phyloP scores from a whole-genome alignment of 106 monocot species.

The Xerophyta viscosa region DNA sequence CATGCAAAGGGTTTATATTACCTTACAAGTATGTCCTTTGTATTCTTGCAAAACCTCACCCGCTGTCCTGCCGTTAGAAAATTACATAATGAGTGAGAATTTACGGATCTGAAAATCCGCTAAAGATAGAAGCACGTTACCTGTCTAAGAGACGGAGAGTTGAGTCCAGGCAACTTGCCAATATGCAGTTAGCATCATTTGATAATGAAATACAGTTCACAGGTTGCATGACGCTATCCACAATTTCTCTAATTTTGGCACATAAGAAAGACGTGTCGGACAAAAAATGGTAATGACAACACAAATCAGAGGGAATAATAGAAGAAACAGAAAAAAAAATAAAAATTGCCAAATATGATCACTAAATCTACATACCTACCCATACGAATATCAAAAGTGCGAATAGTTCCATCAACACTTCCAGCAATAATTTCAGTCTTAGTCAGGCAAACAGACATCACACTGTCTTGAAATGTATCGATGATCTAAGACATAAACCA shows the following conservation, averaged over 20 bases:
- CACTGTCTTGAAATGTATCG: conserved; percentile 90
- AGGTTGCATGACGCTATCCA: conserved; percentile 78
- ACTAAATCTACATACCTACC: conserved; percentile 57
- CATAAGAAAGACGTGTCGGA: too few species aligned
- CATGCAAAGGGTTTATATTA: conserved; percentile 10
- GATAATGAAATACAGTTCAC: conserved; percentile 95
- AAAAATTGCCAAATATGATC: not conserved
- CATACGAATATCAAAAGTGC: conserved; percentile 96
- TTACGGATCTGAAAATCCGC: not conserved
- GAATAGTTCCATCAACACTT: conserved; percentile 96
- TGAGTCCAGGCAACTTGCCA: conserved; percentile 92
- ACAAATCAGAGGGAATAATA: not conserved
- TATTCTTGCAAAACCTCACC: conserved; percentile 97
- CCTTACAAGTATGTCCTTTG: conserved; percentile 95
- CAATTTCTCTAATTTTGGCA: conserved; percentile 55
- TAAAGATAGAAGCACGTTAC: conserved; percentile 18
- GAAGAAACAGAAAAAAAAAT: not conserved
- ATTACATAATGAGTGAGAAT: conserved; percentile 4
- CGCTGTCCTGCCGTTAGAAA: conserved; percentile 34
- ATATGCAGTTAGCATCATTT: conserved; percentile 84
- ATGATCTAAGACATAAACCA: conserved; percentile 42
- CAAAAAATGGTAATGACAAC: too few species aligned
- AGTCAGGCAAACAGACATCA: conserved; percentile 88
- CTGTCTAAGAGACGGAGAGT: conserved; percentile 86
- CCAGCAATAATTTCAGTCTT: conserved; percentile 97